These are phyloP conservation scores for Talaromyces sp. DNA, from an alignment of 2,329 filamentous ascomycete species.

Conservation along the genomic window DNA sequence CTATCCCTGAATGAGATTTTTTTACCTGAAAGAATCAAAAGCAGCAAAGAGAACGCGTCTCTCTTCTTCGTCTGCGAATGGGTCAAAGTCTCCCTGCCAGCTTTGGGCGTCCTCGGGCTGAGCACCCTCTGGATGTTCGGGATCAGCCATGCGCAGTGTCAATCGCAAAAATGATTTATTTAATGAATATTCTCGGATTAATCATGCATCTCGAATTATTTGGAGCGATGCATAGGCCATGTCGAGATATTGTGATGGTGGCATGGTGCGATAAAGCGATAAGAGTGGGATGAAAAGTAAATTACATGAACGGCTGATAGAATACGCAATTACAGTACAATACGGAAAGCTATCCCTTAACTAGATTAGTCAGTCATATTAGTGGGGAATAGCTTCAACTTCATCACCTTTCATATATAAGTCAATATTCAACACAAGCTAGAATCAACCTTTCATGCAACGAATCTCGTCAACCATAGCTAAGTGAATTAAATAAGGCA, in stretches of 20 bases:
- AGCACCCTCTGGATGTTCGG: background rate
- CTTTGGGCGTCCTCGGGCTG: slow-evolving; percentile 18
- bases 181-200: background rate
- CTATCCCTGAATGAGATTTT: slow-evolving; percentile 40
- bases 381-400: background rate
- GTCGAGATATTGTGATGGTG: background rate
- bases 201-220: background rate
- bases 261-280: background rate
- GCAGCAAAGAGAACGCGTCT: slow-evolving; percentile 73
- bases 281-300: slow-evolving; percentile 7
- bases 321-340: background rate
- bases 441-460: background rate
- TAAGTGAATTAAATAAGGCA: background rate
- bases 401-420: background rate
- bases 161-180: slow-evolving; percentile 15
- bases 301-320: background rate
- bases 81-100: slow-evolving; percentile 64
- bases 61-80: slow-evolving; percentile 74
- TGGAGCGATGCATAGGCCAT: background rate
- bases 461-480: background rate
- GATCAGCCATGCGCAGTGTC: background rate
- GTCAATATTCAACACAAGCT: background rate
- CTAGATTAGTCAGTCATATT: background rate
- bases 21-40: slow-evolving; percentile 81
- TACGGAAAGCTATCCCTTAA: background rate